Evolutionary conservation across 306 rosid genomes (phyloP).

Genomic region (Rosa rugosa): DNA sequence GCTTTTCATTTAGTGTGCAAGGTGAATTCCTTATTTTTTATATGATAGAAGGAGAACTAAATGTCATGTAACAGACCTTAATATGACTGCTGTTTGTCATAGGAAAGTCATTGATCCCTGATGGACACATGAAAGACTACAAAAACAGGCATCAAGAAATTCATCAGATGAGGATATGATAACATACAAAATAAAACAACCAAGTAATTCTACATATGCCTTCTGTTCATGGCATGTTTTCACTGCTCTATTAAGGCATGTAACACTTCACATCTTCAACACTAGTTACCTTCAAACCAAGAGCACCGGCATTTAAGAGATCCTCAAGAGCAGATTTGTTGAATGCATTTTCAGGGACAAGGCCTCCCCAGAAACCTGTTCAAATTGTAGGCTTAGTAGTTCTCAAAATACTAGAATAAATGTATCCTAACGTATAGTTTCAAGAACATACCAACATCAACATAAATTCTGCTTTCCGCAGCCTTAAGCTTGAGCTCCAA

Average conservation of each 20-base stretch:
- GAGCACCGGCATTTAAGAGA: constrained; percentile 83
- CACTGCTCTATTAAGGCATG: not conserved
- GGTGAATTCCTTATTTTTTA: not conserved
- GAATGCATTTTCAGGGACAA: constrained; percentile 88
- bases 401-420: not conserved
- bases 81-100: constrained; percentile 81
- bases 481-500: constrained; percentile 81
- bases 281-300: constrained; percentile 78
- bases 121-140: constrained; percentile 98
- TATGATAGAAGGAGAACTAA: not conserved
- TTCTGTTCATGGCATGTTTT: not conserved
- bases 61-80: constrained; percentile 49
- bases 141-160: constrained; percentile 23
- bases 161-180: constrained; percentile 17
- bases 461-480: constrained; percentile 62
- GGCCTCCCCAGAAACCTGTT: constrained; percentile 99
- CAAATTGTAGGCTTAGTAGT: constrained; percentile 12
- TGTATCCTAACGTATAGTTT: constrained; percentile 14
- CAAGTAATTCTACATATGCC: not conserved
- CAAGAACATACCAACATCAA: constrained; percentile 77
- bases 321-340: constrained; percentile 71
- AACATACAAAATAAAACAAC: not conserved
- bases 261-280: not conserved
- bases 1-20: not conserved
- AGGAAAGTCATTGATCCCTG: constrained; percentile 91